Evolutionary conservation across 352 stramenopile genomes (phyloP).

Genomic region (Phytophthora macrochlamydospora): DNA sequence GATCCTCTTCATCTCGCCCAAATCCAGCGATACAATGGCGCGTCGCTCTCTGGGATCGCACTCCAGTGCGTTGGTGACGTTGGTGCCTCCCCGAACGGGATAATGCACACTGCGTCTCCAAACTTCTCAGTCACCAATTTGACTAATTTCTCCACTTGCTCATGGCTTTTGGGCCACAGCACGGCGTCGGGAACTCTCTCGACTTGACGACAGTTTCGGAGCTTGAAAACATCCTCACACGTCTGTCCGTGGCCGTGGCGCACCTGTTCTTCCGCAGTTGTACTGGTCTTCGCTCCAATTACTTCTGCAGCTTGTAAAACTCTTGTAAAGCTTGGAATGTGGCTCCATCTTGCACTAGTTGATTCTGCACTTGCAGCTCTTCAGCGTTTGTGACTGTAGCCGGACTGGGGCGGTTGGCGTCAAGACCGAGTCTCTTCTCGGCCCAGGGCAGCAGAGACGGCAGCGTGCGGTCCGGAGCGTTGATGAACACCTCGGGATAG

Average conservation of each 20-base stretch:
- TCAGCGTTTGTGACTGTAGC: constrained; percentile 38
- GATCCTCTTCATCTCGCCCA: constrained; percentile 89
- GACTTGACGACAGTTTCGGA: constrained; percentile 49
- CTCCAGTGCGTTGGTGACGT: constrained; percentile 73
- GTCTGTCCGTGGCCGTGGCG: constrained; percentile 75
- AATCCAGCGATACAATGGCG: constrained; percentile 94
- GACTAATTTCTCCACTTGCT: constrained; percentile 88
- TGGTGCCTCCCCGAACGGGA: constrained; percentile 96
- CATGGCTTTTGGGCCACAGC: constrained; percentile 85
- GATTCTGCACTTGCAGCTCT: constrained; percentile 39
- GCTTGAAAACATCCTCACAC: constrained; percentile 70
- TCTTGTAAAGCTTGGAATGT: constrained; percentile 22
- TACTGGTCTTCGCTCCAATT: constrained; percentile 44
- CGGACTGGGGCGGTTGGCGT: constrained; percentile 40
- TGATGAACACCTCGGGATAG: constrained; percentile 67
- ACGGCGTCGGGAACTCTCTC: constrained; percentile 91
- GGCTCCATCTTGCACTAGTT: constrained; percentile 15
- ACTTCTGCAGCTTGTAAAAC: constrained; percentile 36
- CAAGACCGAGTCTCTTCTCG: constrained; percentile 58
- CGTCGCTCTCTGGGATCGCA: constrained; percentile 74
- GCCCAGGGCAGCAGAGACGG: constrained; percentile 62
- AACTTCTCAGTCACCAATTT: constrained; percentile 52
- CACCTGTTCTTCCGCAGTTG: constrained; percentile 55
- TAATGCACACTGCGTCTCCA: constrained; percentile 83
- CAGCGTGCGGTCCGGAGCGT: constrained; percentile 48